A percentile compares a stretch with the other conserved stretches of the same genome.
Evolutionary conservation across 164 flowering plant genomes (phyloP).

Genomic region (Nelumbo lutea): DNA sequence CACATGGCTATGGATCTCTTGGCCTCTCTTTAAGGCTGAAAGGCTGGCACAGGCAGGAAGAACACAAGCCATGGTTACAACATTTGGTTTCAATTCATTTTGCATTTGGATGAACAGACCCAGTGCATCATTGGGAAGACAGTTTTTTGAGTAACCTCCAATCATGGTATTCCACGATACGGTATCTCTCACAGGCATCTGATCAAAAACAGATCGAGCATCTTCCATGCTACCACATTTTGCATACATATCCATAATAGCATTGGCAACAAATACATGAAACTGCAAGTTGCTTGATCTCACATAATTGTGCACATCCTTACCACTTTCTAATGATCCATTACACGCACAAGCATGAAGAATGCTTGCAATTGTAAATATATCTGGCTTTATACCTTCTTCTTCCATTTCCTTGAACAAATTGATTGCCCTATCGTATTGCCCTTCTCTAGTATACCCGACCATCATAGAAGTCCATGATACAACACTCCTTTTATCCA

Average conservation of each 20-base stretch:
- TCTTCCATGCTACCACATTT: constrained; percentile 71
- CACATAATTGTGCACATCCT: constrained; percentile 39
- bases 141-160: constrained; percentile 58
- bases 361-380: constrained; percentile 38
- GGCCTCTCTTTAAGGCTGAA: constrained; percentile 50
- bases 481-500: constrained; percentile 41
- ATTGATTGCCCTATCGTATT: constrained; percentile 33
- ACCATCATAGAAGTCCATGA: constrained; percentile 68
- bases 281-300: constrained; percentile 32
- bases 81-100: constrained; percentile 32
- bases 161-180: constrained; percentile 69
- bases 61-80: constrained; percentile 38
- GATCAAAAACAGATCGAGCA: constrained; percentile 40
- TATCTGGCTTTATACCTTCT: constrained; percentile 43
- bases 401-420: constrained; percentile 43
- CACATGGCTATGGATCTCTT: constrained; percentile 43
- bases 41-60: constrained; percentile 68
- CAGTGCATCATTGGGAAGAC: constrained; percentile 56
- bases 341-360: constrained; percentile 57
- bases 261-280: constrained; percentile 42
- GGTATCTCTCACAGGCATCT: constrained; percentile 34
- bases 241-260: constrained; percentile 71
- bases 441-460: constrained; percentile 50
- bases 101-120: constrained; percentile 42
- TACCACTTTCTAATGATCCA: constrained; percentile 44